Base-by-base conservation (phyloP, 768 basidiomycete genomes). In the Piloderma croceum region DNA sequence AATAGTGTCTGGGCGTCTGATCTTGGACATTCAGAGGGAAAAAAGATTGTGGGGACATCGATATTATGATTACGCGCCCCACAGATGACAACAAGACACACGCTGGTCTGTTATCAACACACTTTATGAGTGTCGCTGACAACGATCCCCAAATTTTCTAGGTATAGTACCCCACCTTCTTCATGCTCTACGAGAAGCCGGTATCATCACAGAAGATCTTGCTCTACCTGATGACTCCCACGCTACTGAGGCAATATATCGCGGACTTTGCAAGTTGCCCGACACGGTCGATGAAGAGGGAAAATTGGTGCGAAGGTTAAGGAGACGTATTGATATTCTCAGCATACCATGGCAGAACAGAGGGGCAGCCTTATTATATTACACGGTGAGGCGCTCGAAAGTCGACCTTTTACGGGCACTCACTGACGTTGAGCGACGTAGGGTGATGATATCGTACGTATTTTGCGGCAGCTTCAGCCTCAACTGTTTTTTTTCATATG, bases 341-440 rank as follows among this genome's bases (percentile, higher is more conserved):
- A 79, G 79, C 13, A 77, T 93, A 1, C 90, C 92, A 1, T 92
- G 82, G 74, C 61, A 64, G 38, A 76, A 71, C 20, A 75, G 82
- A 52, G 93, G 92, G 1, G 91, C 85, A 2, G 90, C 91, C 0
- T 60, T 92, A 38, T 62, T 96, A n/a, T 96, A 96, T 59, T 96
- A 90, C 56, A 94, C 92, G 1, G 89, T 83, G 46, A 52, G 74
- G 62, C 31, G 12, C 25, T 34, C 38, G 21, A 37, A n/a, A 39
- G 39, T 24, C 15, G 7, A 23, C 33, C 5, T n/a, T n/a, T n/a
- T n/a, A n/a, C n/a, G n/a, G n/a, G n/a, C n/a, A n/a, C n/a, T n/a
- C n/a, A n/a, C n/a, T n/a, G n/a, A n/a, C n/a, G n/a, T n/a, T n/a
- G n/a, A 35, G 34, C 17, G 11, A 47, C 41, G 21, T 49, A 83